phyloP scores from a whole-genome alignment of 805 yeast species.

The Saccharomycopsis amapae region DNA sequence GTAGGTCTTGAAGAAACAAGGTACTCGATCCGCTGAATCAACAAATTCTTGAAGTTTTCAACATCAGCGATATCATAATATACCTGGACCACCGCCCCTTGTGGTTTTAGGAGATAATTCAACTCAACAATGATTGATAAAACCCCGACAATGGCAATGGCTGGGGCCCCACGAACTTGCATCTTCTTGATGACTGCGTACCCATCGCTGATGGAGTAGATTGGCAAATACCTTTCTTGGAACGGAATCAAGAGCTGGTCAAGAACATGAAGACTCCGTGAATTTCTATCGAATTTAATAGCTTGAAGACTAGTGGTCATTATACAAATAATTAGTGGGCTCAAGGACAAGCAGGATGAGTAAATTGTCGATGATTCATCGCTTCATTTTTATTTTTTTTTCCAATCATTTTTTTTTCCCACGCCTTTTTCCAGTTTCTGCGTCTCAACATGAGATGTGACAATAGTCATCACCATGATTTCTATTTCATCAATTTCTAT shows the following conservation, averaged over 20 bases:
- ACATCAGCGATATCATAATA: conserved; percentile 31
- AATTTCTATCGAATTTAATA: conserved; percentile 50
- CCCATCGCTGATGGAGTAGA: conserved; percentile 65
- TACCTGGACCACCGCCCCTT: conserved; percentile 24
- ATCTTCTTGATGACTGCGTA: conserved; percentile 74
- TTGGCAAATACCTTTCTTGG: conserved; percentile 57
- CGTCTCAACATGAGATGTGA: too few relatives aligned
- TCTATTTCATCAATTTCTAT: too few relatives aligned
- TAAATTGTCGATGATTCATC: too few relatives aligned
- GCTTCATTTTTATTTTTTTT: too few relatives aligned
- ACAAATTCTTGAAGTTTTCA: conserved; percentile 30
- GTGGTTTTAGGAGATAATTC: conserved; percentile 28
- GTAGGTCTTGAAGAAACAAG: conserved; percentile 84
- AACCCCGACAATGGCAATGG: conserved; percentile 92
- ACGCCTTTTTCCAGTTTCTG: too few relatives aligned
- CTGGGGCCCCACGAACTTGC: conserved; percentile 99
- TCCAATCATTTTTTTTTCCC: too few relatives aligned
- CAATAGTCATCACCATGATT: too few relatives aligned
- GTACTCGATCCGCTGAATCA: conserved; percentile 48
- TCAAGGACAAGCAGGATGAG: too few relatives aligned
- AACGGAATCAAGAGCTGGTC: conserved; percentile 85
- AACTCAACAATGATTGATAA: conserved; percentile 75
- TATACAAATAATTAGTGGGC: too few relatives aligned
- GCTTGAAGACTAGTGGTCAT: conserved; percentile 46
- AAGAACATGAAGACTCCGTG: conserved; percentile 47